Base-by-base conservation (phyloP, 441 rosid genomes). In the Viola pubescens region DNA sequence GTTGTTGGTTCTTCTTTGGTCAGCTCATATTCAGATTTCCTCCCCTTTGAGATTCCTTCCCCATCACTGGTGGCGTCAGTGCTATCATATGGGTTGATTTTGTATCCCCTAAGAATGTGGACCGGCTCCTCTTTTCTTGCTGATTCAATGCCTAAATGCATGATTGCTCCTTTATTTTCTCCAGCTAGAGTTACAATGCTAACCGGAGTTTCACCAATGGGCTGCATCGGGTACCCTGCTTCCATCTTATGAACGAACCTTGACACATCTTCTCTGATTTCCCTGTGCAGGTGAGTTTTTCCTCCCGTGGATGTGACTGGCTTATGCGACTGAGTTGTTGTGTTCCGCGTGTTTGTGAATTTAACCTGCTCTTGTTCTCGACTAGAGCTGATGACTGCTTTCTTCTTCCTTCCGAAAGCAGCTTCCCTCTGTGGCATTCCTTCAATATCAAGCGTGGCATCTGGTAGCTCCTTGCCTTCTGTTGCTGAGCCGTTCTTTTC, bases 111-210 rank as follows among this genome's bases (percentile, higher is more conserved):
- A 64, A 60, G 82, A 66, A 83, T 88, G 64, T 72, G 87, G 62
- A 85, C 61, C 7, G 79, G 77, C 34, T 69, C 85, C 6, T 73
- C 82, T 73, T 63, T 84, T 65, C 69, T 75, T 38, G 59, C 60
- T 44, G 79, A 73, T 52, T 79, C 89, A 41, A 79, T 68, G 61
- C 72, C 72, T 63, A 85, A 11, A 53, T 75, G 70, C 91, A 88
- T 88, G 40, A 74, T 68, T 4, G 91, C 97, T 70, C 97, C 99
- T 77, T 60, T 83, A 75, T 88, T 90, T 70, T 94, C 97, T 10
- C 96, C 96, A 3, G 94, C 85, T 39, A 90, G 63, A 13, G 96
- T 88, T 42, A 78, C 63, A 39, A 85, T 63, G 52, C 78, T 72
- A 9, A 73, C 78, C 0, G 74, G 68, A 70, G 75, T 77, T 58